A percentile compares a stretch with the other conserved stretches of the same genome.
phyloP scores from a whole-genome alignment of 306 rosid species.

The Calophaca sinica region DNA sequence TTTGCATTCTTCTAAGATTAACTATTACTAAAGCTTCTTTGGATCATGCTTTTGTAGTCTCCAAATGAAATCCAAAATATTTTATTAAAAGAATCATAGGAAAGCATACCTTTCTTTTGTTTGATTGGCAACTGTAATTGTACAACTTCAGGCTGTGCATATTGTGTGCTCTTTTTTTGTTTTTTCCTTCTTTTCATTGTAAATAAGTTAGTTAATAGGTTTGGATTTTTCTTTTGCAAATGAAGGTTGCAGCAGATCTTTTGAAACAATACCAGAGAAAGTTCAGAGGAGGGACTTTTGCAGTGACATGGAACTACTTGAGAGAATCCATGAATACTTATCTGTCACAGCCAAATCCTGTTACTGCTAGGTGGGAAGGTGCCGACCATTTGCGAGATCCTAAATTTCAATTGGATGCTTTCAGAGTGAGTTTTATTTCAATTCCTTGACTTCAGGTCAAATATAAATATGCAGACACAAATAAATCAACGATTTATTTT shows the following conservation, averaged over 20 bases:
- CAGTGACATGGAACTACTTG: slow-evolving; percentile 94
- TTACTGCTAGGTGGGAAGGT: slow-evolving; percentile 93
- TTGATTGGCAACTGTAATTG: slow-evolving; percentile 28
- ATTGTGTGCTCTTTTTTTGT: neutral
- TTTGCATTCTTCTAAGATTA: slow-evolving; percentile 24
- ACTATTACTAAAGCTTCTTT: slow-evolving; percentile 16
- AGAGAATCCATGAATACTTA: slow-evolving; percentile 89
- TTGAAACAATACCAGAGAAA: slow-evolving; percentile 84
- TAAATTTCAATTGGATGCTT: slow-evolving; percentile 95
- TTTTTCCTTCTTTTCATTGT: slow-evolving; percentile 29
- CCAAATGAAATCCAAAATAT: neutral
- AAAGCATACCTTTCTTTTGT: slow-evolving; percentile 6
- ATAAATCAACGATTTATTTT: slow-evolving; percentile 25
- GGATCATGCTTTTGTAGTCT: slow-evolving; percentile 34
- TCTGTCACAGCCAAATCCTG: slow-evolving; percentile 96
- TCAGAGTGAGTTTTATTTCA: slow-evolving; percentile 75
- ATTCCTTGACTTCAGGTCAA: slow-evolving; percentile 22
- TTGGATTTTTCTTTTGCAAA: slow-evolving; percentile 42
- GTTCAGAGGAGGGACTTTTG: slow-evolving; percentile 88
- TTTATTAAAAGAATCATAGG: neutral
- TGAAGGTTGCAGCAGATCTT: slow-evolving; percentile 87
- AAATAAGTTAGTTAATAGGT: neutral
- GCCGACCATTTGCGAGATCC: slow-evolving; percentile 86
- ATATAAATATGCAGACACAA: neutral
- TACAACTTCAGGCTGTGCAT: slow-evolving; percentile 18